Conservation (phyloP, 176 grass and related monocot genomes). For the Bonia amplexicaulis region DNA sequence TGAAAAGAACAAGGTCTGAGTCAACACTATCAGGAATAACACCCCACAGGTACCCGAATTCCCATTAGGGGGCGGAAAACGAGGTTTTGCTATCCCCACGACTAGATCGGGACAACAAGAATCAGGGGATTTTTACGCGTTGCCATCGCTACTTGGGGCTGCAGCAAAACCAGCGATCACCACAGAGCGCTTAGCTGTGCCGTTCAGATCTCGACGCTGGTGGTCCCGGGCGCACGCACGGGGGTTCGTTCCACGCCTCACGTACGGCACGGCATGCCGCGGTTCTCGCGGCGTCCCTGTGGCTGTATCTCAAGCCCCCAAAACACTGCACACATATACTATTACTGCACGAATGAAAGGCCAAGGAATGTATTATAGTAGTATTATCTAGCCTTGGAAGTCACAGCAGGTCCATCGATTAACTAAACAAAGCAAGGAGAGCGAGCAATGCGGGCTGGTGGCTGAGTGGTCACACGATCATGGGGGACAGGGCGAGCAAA, state of each 20-base stretch:
- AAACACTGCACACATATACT: not conserved
- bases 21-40: too few species aligned
- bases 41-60: too few species aligned
- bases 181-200: not conserved
- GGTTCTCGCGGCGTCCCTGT: not conserved
- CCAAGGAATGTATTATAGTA: not conserved
- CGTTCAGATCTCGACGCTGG: conserved; percentile 29
- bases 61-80: too few species aligned
- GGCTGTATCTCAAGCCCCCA: not conserved
- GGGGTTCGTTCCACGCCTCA: not conserved
- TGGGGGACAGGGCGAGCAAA: conserved; percentile 25
- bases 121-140: too few species aligned
- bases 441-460: not conserved
- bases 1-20: too few species aligned
- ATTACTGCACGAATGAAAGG: not conserved
- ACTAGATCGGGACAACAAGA: too few species aligned
- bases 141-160: not conserved
- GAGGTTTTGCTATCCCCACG: too few species aligned
- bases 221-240: conserved; percentile 17
- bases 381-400: not conserved
- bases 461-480: not conserved
- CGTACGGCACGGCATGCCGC: not conserved
- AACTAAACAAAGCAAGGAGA: not conserved
- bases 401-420: not conserved
- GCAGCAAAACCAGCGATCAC: not conserved